Base-by-base conservation (phyloP, 495 filamentous ascomycete species). In the Aspergillus conjunctus region DNA sequence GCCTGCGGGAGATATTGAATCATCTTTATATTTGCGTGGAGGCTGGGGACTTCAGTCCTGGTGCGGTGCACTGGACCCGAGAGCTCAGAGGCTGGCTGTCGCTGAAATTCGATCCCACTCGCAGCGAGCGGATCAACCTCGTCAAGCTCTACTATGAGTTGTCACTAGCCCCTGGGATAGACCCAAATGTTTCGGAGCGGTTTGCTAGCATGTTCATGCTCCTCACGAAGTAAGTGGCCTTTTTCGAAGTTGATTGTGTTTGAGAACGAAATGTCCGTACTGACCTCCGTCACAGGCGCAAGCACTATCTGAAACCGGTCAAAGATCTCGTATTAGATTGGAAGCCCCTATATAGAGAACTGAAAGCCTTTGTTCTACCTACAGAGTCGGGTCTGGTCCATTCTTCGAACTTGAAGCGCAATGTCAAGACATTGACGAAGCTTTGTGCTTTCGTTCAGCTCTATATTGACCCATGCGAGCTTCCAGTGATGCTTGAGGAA, bases 161-260 rank as follows among this genome's bases (percentile, higher is more conserved):
- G 33, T 82, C 91, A 6, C 82, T 99, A 48, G 92, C 94, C 32
- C 93, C 93, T 1, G 94, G 95, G 5, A 79, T 99, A 53, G 95
- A 98, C 67, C 81, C 81, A 49, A 79, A 77, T 62, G 88, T 91
- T 21, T 81, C 92, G 14, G 95, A 99, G 75, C 82, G 94, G 57
- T 99, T 99, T 71, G 84, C 92, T 11, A 94, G 89, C 83, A 97
- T 97, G 92, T 94, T 97, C 65, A 92, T 96, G 75, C 85, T 89
- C 15, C 77, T 99, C 63, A 93, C 91, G 44, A 94, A 94, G 93
- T 93, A 75, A 79, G 87, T 63, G 34, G 62, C 8, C 22, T 44
- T 12, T 39, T 10, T 9, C 31, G 30, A 20, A 52, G 31, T 26
- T 49, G 11, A 46, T 34, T 6, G 12, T 31, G 5, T 54, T 37